Conservation (phyloP, 805 yeast genomes). For the Wickerhamomyces sydowiorum region DNA sequence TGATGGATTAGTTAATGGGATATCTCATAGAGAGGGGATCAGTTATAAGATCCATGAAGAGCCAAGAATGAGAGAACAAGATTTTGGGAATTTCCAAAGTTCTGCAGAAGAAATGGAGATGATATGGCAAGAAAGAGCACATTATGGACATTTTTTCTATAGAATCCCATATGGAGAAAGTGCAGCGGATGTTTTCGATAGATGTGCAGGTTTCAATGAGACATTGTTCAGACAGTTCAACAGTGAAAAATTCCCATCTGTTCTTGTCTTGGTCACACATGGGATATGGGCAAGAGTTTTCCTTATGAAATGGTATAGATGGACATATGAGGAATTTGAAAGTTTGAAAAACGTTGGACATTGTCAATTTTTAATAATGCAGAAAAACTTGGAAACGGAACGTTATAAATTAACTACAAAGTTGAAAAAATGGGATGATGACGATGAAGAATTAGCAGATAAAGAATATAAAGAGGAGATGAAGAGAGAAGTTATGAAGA, state of each 20-base stretch:
- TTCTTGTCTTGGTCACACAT: constrained; percentile 82
- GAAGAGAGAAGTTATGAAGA: constrained; percentile 17
- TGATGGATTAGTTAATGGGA: constrained; percentile 57
- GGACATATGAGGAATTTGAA: constrained; percentile 90
- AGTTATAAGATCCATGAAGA: constrained; percentile 69
- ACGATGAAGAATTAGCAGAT: constrained; percentile 22
- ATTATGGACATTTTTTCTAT: constrained; percentile 84
- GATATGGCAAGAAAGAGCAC: constrained; percentile 80
- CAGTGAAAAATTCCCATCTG: constrained; percentile 64
- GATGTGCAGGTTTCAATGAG: constrained; percentile 88
- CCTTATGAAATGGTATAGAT: constrained; percentile 89
- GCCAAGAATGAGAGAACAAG: constrained; percentile 91
- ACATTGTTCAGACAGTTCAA: constrained; percentile 78
- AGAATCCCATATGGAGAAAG: constrained; percentile 92
- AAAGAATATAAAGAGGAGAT: constrained; percentile 13
- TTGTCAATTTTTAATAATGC: constrained; percentile 79
- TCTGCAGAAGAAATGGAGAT: constrained; percentile 69
- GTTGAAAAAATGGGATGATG: constrained; percentile 65
- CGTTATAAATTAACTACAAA: constrained; percentile 56
- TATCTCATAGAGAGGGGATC: constrained; percentile 34
- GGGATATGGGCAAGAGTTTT: constrained; percentile 95
- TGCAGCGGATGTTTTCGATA: constrained; percentile 92
- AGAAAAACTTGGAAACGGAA: constrained; percentile 40
- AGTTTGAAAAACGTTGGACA: constrained; percentile 77
- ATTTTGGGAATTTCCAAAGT: constrained; percentile 89